Base-by-base conservation (phyloP, 1,139 yeast species). In the Pichia sp. region DNA sequence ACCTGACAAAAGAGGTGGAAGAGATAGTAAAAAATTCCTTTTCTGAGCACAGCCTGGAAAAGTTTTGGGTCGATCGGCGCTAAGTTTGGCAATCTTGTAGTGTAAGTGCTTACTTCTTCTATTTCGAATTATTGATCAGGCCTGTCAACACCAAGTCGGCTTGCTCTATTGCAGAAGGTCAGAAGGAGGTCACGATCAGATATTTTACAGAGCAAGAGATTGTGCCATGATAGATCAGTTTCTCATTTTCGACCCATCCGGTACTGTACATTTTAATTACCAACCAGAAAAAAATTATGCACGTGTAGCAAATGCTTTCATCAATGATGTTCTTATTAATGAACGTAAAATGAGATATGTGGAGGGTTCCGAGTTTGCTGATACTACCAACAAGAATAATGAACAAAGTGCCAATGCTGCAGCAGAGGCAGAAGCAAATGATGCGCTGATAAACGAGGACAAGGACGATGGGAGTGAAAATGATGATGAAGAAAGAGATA, bases 221-320 rank as follows among this genome's bases (percentile, higher is more conserved):
- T 3, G 6, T 13, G 39, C 10, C 7, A 80, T 80, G 85, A 73
- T 81, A 51, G 85, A 79, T 57, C 80, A 78, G 58, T 72, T 81
- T 54, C 66, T 76, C 12, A 72, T 83, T 1, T 82, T 82, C 67
- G 74, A 80, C 2, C 74, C 78, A 1, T 76, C 81, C 9, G 89
- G 89, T 0, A 68, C 76, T 22, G 85, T 83, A 13, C 68, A 79
- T 19, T 83, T 79, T 75, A 74, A 74, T 57, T 71, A 73, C 53
- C 71, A 77, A 39, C 67, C 63, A 1, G 63, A 71, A 9, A 73
- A 75, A 46, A 72, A 71, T 51, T 71, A 77, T 37, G 71, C 80
- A 21, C 50, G 69, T 2, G 67, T 80, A 18, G 66, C 80, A 46
- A 83, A 81, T 59, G 62, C 74, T 5, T 74, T 82, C 50, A 73